Evolutionary conservation across 2,329 filamentous ascomycete species (phyloP).

Genomic region (Magnaporthales sp.): DNA sequence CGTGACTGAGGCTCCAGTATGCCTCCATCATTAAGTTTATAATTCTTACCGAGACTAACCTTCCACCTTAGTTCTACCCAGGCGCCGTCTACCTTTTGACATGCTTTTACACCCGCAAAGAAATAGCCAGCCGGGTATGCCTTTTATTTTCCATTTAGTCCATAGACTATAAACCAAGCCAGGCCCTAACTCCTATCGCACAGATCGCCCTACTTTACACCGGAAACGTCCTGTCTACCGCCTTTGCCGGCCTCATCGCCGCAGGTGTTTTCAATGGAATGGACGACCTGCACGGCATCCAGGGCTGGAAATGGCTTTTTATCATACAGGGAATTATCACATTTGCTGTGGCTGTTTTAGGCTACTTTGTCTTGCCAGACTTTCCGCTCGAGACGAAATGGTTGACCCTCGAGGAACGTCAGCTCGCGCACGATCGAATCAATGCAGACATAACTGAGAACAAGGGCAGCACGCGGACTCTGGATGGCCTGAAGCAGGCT

Average conservation of each 20-base stretch:
- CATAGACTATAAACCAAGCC: not conserved
- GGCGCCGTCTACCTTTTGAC: constrained; percentile 3
- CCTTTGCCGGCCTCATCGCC: constrained; percentile 59
- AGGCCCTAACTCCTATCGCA: not conserved
- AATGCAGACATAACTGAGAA: not conserved
- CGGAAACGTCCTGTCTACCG: constrained; percentile 60
- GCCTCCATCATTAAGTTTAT: not conserved
- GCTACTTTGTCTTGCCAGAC: constrained; percentile 56
- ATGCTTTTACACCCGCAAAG: constrained; percentile 1
- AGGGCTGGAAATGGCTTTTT: constrained; percentile 60
- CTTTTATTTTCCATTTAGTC: not conserved
- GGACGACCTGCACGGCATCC: constrained; percentile 44
- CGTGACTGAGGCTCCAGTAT: not conserved
- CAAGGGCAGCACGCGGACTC: not conserved
- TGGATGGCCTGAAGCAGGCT: constrained; percentile 11
- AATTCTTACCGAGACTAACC: not conserved
- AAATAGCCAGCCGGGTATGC: not conserved
- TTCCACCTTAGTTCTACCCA: not conserved
- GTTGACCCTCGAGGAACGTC: not conserved
- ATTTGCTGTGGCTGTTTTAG: constrained; percentile 46
- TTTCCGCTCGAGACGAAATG: constrained; percentile 36
- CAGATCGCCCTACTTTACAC: constrained; percentile 45
- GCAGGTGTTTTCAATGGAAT: constrained; percentile 60
- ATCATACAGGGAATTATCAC: constrained; percentile 63
- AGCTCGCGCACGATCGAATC: not conserved